Base-by-base conservation (phyloP, 2,329 filamentous ascomycete species). In the Fusarium sp. region DNA sequence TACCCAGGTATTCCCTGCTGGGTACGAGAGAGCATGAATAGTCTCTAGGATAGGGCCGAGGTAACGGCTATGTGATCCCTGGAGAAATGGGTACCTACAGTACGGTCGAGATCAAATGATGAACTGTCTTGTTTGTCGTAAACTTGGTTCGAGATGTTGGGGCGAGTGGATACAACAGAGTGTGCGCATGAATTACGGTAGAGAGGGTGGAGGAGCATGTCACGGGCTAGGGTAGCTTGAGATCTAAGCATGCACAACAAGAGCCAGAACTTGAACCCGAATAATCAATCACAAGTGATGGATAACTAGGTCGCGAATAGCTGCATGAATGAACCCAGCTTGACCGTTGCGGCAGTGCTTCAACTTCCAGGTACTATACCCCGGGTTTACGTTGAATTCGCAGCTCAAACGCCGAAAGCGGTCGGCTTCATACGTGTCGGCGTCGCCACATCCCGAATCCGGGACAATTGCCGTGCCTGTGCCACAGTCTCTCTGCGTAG, bases 361-460 rank as follows among this genome's bases (percentile, higher is more conserved):
- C 11, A 44, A 11, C 10, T 20, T 26, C 18, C 39, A 31, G 39
- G 28, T 45, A n/a, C 28, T 18, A 13, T 45, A 5, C 11, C 14
- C 28, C 28, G 28, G 28, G n/a, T 28, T 34, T 24, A 45, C 38
- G 39, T 28, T 18, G 24, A 51, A 26, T 28, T 28, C 26, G 26
- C 26, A 9, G 26, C 26, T 28, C 59, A 20, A 24, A 17, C 33
- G 14, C 57, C 51, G 46, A 62, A 69, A 69, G 62, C 62, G 31
- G 43, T 45, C 54, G 43, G 33, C 34, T 20, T 34, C 43, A 36
- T 59, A 52, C 66, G 66, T 69, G 55, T 69, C 48, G 43, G 45
- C 51, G 57, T 63, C 52, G 66, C 66, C 66, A 69, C 66, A 58
- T 53, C 33, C 66, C 52, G 52, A 56, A 48, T 63, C 48, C 43